Percentiles rank a stretch among this genome's conserved stretches.
These are phyloP conservation scores for Podaxis sp. DNA, from an alignment of 768 basidiomycete species.

Conservation along the genomic window DNA sequence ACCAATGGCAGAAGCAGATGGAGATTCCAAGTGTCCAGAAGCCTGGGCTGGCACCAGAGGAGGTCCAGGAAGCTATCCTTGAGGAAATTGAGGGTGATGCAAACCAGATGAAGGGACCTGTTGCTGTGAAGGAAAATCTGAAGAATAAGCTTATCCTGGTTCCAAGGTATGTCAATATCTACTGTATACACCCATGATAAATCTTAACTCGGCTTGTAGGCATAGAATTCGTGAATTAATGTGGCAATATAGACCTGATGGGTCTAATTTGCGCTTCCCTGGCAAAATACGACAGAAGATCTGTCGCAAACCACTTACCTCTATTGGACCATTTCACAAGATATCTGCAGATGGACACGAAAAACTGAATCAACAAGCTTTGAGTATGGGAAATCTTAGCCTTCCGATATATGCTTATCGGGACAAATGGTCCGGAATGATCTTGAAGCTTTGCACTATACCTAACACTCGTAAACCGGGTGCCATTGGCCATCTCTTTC, in stretches of 20 bases:
- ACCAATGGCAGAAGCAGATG: too few relatives aligned
- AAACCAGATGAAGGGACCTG: neutral
- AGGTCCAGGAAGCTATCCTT: too few relatives aligned
- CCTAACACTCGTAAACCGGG: neutral
- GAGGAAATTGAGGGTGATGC: neutral
- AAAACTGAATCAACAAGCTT: slow-evolving; percentile 21
- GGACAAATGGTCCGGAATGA: slow-evolving; percentile 12
- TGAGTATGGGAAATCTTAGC: slow-evolving; percentile 12
- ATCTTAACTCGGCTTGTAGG: neutral
- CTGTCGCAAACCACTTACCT: neutral
- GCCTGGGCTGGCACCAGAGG: too few relatives aligned
- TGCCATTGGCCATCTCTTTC: slow-evolving; percentile 29
- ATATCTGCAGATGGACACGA: slow-evolving; percentile 20
- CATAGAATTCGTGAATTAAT: neutral
- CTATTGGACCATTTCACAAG: slow-evolving; percentile 10
- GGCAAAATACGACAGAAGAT: too few relatives aligned
- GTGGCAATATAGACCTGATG: neutral
- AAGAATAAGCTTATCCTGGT: neutral
- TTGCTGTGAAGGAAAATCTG: neutral
- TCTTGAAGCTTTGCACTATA: slow-evolving; percentile 1
- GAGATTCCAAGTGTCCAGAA: too few relatives aligned
- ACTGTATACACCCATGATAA: too few relatives aligned
- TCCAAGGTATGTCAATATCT: neutral
- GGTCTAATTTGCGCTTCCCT: neutral
- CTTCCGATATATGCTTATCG: slow-evolving; percentile 8